These are phyloP conservation scores for Meyerozyma elateridarum DNA, from an alignment of 1,139 yeast species.

Conservation along the genomic window DNA sequence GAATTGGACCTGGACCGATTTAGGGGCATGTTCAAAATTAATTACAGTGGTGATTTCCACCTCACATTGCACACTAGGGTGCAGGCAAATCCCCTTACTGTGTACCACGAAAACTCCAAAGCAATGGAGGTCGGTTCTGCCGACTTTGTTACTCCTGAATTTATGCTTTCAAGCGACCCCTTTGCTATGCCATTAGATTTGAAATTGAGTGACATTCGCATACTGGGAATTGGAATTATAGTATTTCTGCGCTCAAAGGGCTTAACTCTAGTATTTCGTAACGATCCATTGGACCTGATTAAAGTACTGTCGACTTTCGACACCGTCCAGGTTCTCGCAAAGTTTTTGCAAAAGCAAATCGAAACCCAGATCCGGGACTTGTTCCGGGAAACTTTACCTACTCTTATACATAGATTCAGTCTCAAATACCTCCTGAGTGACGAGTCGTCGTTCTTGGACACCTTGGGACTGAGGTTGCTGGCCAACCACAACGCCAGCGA, in stretches of 20 bases:
- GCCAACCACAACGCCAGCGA: conserved; percentile 20
- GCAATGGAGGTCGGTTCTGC: conserved; percentile 23
- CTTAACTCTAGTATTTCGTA: conserved; percentile 77
- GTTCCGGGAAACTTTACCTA: conserved; percentile 81
- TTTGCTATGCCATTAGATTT: conserved; percentile 77
- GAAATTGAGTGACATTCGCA: conserved; percentile 64
- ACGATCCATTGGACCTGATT: conserved; percentile 81
- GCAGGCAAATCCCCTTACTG: conserved; percentile 78
- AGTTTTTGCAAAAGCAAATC: conserved; percentile 74
- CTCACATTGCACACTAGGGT: conserved; percentile 78
- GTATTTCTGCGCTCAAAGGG: conserved; percentile 83
- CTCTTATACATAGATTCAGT: conserved; percentile 71
- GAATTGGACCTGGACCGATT: conserved; percentile 77
- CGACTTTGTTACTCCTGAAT: conserved; percentile 59
- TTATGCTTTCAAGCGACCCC: conserved; percentile 61
- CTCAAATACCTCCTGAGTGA: conserved; percentile 61
- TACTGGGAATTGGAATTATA: conserved; percentile 78
- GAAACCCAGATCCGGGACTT: conserved; percentile 76
- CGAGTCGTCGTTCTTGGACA: conserved; percentile 26
- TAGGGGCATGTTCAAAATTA: conserved; percentile 80
- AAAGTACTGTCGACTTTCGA: conserved; percentile 83
- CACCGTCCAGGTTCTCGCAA: conserved; percentile 76
- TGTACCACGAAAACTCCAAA: conserved; percentile 49
- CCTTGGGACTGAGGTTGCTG: conserved; percentile 27
- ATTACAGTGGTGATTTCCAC: conserved; percentile 75